Evolutionary conservation across 2,329 filamentous ascomycete genomes (phyloP).

Genomic region (Botrytis sinoallii): DNA sequence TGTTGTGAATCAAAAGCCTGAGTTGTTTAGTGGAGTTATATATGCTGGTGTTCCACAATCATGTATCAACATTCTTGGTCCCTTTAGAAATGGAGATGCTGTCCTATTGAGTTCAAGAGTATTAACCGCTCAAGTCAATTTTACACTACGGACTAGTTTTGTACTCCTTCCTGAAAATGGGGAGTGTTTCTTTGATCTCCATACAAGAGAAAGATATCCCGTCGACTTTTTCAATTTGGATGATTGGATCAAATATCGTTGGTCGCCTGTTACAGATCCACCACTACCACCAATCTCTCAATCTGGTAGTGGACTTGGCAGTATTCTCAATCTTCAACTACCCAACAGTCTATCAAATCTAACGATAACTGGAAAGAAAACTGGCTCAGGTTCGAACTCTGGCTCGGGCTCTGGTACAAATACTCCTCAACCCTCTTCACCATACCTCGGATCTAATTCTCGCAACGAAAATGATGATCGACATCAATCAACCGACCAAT

Average conservation of each 20-base stretch:
- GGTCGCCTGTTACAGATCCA: slow-evolving; percentile 72
- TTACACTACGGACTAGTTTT: slow-evolving; percentile 83
- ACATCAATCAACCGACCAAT: slow-evolving; percentile 23
- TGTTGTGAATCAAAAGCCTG: slow-evolving; percentile 78
- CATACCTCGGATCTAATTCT: slow-evolving; percentile 20
- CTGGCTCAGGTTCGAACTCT: slow-evolving; percentile 11
- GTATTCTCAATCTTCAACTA: slow-evolving; percentile 37
- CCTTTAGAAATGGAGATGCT: slow-evolving; percentile 86
- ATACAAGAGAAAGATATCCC: slow-evolving; percentile 74
- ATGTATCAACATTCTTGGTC: slow-evolving; percentile 88
- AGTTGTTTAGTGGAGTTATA: slow-evolving; percentile 80
- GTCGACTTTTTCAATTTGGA: slow-evolving; percentile 81
- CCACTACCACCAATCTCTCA: slow-evolving; percentile 53
- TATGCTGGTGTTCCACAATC: slow-evolving; percentile 82
- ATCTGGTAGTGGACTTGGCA: slow-evolving; percentile 40
- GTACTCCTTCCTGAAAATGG: slow-evolving; percentile 83
- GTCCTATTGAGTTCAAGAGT: slow-evolving; percentile 86
- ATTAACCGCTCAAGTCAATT: slow-evolving; percentile 88
- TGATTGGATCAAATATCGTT: slow-evolving; percentile 73
- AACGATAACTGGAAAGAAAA: slow-evolving; percentile 32
- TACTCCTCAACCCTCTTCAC: slow-evolving; percentile 20
- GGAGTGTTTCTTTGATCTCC: slow-evolving; percentile 74
- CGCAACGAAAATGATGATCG: slow-evolving; percentile 31
- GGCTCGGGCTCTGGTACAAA: slow-evolving; percentile 21
- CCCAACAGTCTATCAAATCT: slow-evolving; percentile 36